These are phyloP conservation scores for Nicotiana noctiflora DNA, from an alignment of 257 asterid species.

Conservation along the genomic window DNA sequence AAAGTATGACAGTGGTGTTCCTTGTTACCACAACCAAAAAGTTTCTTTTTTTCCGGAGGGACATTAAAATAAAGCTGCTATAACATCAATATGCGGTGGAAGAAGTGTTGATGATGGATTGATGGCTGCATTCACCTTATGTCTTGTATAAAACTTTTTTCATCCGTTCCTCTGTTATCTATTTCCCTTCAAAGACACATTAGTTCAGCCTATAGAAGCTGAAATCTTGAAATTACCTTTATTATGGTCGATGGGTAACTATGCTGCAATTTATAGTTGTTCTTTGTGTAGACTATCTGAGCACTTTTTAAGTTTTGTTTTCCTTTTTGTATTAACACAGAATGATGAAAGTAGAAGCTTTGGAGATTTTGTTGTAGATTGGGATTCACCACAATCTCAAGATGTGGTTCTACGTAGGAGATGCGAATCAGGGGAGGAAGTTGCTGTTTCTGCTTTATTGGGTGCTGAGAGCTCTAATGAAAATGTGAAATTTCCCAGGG, in stretches of 20 bases:
- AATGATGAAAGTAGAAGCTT: conserved; percentile 39
- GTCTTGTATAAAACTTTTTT: neutral
- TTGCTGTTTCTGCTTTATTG: conserved; percentile 73
- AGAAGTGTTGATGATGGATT: neutral
- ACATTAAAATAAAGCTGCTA: neutral
- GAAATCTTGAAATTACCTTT: neutral
- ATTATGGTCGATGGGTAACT: neutral
- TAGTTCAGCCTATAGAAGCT: neutral
- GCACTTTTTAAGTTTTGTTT: neutral
- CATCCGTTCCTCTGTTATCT: neutral
- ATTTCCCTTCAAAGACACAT: neutral
- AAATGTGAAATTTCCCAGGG: conserved; percentile 36
- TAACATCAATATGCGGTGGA: neutral
- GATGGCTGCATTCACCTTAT: neutral
- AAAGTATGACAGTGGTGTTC: neutral
- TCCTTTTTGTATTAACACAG: conserved; percentile 23
- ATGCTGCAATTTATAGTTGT: neutral
- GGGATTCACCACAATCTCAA: conserved; percentile 60
- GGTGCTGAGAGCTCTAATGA: conserved; percentile 32
- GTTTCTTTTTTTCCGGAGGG: neutral
- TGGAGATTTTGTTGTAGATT: conserved; percentile 67
- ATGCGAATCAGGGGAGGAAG: conserved; percentile 69
- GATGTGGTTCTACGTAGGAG: conserved; percentile 68
- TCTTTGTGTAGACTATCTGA: neutral
- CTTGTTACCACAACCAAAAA: neutral